Evolutionary conservation across 805 yeast species (phyloP).

Genomic region (Hyphopichia homilentoma): DNA sequence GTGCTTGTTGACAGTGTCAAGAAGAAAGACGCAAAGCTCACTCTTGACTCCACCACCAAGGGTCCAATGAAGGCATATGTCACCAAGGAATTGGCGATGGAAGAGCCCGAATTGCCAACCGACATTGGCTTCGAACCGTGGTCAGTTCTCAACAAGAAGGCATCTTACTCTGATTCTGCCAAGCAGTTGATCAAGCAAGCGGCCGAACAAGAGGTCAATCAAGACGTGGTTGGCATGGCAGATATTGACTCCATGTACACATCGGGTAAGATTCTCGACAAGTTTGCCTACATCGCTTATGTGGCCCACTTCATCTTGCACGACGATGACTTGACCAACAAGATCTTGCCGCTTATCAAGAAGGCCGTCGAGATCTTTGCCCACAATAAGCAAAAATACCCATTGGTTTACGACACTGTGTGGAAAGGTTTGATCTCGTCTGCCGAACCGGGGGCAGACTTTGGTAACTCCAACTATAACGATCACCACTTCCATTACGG

Average conservation of each 20-base stretch:
- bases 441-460: slow-evolving; percentile 62
- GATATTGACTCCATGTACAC: slow-evolving; percentile 84
- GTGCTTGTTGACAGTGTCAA: slow-evolving; percentile 28
- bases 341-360: slow-evolving; percentile 56
- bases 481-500: slow-evolving; percentile 80
- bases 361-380: slow-evolving; percentile 68
- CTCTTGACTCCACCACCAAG: slow-evolving; percentile 47
- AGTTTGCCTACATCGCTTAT: slow-evolving; percentile 82
- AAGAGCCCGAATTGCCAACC: slow-evolving; percentile 37
- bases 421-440: slow-evolving; percentile 79
- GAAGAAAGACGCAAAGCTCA: slow-evolving; percentile 25
- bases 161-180: slow-evolving; percentile 25
- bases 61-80: slow-evolving; percentile 45
- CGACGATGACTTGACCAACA: slow-evolving; percentile 48
- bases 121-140: slow-evolving; percentile 52
- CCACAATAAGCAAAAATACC: slow-evolving; percentile 62
- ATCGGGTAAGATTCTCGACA: slow-evolving; percentile 83
- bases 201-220: slow-evolving; percentile 51
- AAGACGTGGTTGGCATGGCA: slow-evolving; percentile 55
- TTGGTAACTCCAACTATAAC: slow-evolving; percentile 67
- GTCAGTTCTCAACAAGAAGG: slow-evolving; percentile 38
- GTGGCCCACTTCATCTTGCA: slow-evolving; percentile 64
- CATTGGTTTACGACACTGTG: slow-evolving; percentile 72
- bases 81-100: slow-evolving; percentile 38
- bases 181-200: slow-evolving; percentile 39